Base-by-base conservation (phyloP, 2,329 filamentous ascomycete species). In the Bipolaris sorokiniana region DNA sequence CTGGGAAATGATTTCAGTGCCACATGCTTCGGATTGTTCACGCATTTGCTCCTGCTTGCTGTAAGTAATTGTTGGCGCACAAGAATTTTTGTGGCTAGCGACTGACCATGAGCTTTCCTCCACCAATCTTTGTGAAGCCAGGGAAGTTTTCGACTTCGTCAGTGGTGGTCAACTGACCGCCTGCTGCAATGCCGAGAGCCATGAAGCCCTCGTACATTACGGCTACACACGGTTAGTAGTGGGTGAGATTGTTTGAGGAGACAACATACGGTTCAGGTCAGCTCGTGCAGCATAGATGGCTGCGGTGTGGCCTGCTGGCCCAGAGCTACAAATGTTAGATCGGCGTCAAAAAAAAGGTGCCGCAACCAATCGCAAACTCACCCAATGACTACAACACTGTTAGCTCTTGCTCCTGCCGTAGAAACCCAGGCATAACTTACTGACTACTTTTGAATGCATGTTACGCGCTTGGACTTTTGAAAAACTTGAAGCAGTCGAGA, bases 81-180 rank as follows among this genome's bases (percentile, higher is more conserved):
- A 40, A 13, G 4, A 45, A 38, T 15, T 41, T 36, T 26, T 10
- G 10, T n/a, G 4, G 28, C 28, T 2, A 0, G 40, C 11, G 34
- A 71, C 82, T 53, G 65, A 87, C 85, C 95, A 99, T 99, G 66
- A 99, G 83, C 73, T 92, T 89, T 54, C 85, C 80, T 66, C 95
- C 95, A 79, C 92, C 90, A 76, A 99, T 92, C 70, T 91, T 86
- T 72, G 91, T 90, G 82, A 98, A 99, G 46, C 95, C 95, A 23
- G 95, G 95, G 80, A 90, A 99, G 85, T 99, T 99, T 83, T 99
- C 95, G 58, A 99, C 88, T 68, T 99, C 96, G 72, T 96, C 98
- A 53, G 95, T 99, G 23, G 96, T 99, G 53, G 96, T 99, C 68
- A 99, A 85, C 84, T 99, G 95, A 56, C 95, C 95, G 68, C 95